Conservation (phyloP, 768 basidiomycete species). For the Inosperma sp. region DNA sequence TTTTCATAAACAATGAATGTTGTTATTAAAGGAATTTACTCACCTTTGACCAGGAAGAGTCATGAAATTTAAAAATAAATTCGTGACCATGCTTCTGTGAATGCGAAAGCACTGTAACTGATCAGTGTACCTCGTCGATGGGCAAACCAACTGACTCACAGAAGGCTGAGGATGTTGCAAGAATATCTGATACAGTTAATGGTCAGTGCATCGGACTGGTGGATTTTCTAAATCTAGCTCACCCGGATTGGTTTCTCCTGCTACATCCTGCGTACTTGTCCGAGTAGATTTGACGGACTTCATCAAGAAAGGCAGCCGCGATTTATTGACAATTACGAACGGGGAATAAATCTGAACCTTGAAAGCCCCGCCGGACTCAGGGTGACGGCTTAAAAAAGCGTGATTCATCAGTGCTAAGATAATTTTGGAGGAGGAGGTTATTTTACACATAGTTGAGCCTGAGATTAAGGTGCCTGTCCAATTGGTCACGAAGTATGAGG, state of each 20-base stretch:
- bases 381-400: conserved; percentile 52
- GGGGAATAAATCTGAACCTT: conserved; percentile 93
- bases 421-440: not conserved
- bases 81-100: conserved; percentile 75
- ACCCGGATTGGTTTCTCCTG: conserved; percentile 76
- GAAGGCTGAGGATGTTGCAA: conserved; percentile 65
- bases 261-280: conserved; percentile 67
- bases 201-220: not conserved
- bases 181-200: conserved; percentile 17
- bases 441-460: conserved; percentile 83
- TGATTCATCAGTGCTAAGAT: not conserved
- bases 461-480: conserved; percentile 73
- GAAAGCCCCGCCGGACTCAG: conserved; percentile 92
- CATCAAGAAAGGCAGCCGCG: conserved; percentile 74
- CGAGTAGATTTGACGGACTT: conserved; percentile 60
- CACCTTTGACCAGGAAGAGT: conserved; percentile 90
- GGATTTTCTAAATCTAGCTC: conserved; percentile 13
- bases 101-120: conserved; percentile 74
- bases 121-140: not conserved
- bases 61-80: conserved; percentile 72
- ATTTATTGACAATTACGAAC: conserved; percentile 90
- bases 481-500: conserved; percentile 67
- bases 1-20: conserved; percentile 1
- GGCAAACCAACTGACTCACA: conserved; percentile 45
- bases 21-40: conserved; percentile 4